phyloP scores from a whole-genome alignment of 2,329 filamentous ascomycete species.

The Emydomyces testavorans region DNA sequence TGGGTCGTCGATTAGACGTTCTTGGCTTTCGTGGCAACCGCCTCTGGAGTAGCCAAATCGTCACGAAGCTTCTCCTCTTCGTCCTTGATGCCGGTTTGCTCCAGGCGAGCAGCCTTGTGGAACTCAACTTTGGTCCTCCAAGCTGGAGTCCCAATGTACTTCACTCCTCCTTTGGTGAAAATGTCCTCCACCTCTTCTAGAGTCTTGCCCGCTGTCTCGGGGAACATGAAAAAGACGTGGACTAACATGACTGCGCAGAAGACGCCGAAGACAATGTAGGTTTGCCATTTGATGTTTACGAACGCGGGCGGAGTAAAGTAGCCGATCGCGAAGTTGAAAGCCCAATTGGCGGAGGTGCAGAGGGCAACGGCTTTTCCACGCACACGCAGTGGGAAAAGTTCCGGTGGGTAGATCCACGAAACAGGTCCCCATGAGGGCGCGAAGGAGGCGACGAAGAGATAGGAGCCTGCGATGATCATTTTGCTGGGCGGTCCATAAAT shows the following conservation, averaged over 20 bases:
- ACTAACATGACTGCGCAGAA: conserved; percentile 59
- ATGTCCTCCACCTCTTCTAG: conserved; percentile 68
- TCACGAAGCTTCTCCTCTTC: conserved; percentile 10
- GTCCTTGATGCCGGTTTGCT: conserved; percentile 23
- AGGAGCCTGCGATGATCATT: conserved; percentile 57
- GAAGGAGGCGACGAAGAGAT: conserved; percentile 60
- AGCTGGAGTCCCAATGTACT: conserved; percentile 29
- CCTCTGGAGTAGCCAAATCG: too few relatives aligned
- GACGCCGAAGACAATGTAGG: conserved; percentile 64
- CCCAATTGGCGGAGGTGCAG: conserved; percentile 52
- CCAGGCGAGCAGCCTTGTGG: conserved; percentile 22
- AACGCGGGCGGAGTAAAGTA: conserved; percentile 50
- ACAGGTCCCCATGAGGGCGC: conserved; percentile 54
- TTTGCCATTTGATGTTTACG: conserved; percentile 47
- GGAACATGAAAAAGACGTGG: conserved; percentile 56
- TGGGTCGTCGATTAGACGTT: too few relatives aligned
- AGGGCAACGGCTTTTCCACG: conserved; percentile 54
- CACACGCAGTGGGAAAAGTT: conserved; percentile 51
- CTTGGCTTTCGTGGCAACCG: not conserved
- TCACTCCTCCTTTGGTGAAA: conserved; percentile 37
- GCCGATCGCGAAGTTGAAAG: conserved; percentile 46
- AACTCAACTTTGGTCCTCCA: conserved; percentile 30
- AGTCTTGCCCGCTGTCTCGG: conserved; percentile 60
- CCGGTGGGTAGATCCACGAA: conserved; percentile 49
- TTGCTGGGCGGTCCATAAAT: conserved; percentile 39